Evolutionary conservation across 805 yeast genomes (phyloP), one percentile per base, ranked within the genome.

Genomic region (Ogataea corticis): DNA sequence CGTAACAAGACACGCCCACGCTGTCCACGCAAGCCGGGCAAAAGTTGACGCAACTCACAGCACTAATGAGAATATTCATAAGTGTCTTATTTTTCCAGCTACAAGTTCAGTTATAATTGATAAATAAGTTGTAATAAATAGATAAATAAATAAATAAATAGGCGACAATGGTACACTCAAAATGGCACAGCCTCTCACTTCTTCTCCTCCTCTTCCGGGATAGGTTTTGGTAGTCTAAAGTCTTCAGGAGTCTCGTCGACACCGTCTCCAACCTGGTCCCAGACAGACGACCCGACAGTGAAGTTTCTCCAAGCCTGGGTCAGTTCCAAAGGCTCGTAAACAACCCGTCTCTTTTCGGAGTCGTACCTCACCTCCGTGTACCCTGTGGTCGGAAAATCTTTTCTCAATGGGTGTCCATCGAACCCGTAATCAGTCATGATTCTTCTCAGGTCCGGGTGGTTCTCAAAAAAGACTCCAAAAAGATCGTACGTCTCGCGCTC

Each of bases 281-380:
- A 88, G 38, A 85, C 89, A 27, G 92, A 81, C 10, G 92, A 82
- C 38, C 96, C 96, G 38, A 87, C 95, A 21, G 86, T 73, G 72
- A 88, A 88, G 74, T 87, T 85, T 75, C 96, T 82, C 82, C 88
- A 88, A 12, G 96, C 96, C 71, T 88, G 96, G 27, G 96, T 86
- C 65, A 88, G 76, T 72, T 88, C 96, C 62, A 88, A 76, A 33
- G 96, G 96, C 69, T 87, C 96, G 67, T 88, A 88, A 15, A 88
- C 87, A 45, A 88, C 82, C 65, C 96, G 80, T 75, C 87, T 82
- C 77, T 88, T 88, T 68, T 88, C 96, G 65, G 87, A 89, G 67
- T 88, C 96, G 69, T 87, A 88, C 63, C 91, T 79, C 33, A 87
- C 88, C 72, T 88, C 96, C 38, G 94, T 87, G 71, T 87, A 88